Evolutionary conservation across 371 early-diverging fungal species (phyloP), one percentile per base, ranked within the genome.

Genomic region (Capniomyces stellatus): DNA sequence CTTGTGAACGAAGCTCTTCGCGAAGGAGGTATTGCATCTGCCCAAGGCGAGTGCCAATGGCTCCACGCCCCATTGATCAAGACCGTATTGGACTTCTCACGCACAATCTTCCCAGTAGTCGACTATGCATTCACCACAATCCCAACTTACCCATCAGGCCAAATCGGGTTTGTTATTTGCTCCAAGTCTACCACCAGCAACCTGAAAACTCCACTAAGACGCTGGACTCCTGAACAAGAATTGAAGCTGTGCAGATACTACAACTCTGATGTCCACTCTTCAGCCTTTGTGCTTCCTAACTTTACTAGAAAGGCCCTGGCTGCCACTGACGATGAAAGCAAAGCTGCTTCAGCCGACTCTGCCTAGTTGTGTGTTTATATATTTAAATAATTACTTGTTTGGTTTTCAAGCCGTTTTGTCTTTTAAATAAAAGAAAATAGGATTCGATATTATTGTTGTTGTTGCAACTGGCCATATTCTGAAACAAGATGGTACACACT

Each of bases 1-100:
- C 75, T 93, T 56, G 79, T 94, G 83, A 75, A 84, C 73, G 77
- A 79, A 35, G 87, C 94, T n/a, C 74, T 96, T 67, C 82, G 82
- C 48, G 78, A 77, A 15, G 87, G 85, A 46, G 95, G 97, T 64
- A 83, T 92, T 58, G 81, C 94, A 63, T 82, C 84, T 66, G 87
- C 91, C 29, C 95, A 96, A 76, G 95, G 85, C 64, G 97, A 96
- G 75, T 94, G 95, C 79, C 83, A 85, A 75, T 96, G 97, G 95
- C 85, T 96, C 51, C 92, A 96, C 61, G 66, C 89, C 58, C 71
- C 76, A 46, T 75, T 93, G 31, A 93, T 96, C 78, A 81, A 80
- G 71, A 74, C 79, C 62, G 90, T 92, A 42, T 73, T 85, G 63
- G 71, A 77, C 21, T 79, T 82, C 64, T 77, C 80, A 55, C 81